phyloP scores from a whole-genome alignment of 2,329 filamentous ascomycete species.

The Fusarium newnesense region DNA sequence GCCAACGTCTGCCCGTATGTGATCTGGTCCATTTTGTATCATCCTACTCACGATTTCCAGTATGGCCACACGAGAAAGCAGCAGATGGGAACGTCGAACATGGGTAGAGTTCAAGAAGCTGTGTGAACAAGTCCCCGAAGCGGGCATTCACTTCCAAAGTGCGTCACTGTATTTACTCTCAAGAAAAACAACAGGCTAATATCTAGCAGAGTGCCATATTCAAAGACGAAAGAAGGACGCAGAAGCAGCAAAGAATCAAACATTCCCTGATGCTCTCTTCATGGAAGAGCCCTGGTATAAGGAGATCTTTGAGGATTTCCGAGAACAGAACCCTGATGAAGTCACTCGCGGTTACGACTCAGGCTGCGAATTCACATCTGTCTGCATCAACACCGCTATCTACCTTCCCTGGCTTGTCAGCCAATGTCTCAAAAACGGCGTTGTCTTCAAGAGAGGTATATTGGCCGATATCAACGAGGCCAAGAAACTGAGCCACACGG shows the following conservation, averaged over 20 bases:
- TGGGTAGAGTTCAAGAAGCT: slow-evolving; percentile 72
- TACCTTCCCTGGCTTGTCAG: slow-evolving; percentile 89
- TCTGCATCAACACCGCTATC: slow-evolving; percentile 90
- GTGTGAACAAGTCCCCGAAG: slow-evolving; percentile 74
- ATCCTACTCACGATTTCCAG: slow-evolving; percentile 43
- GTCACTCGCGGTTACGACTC: slow-evolving; percentile 75
- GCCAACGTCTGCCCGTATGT: slow-evolving; percentile 81
- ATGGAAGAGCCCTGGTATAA: slow-evolving; percentile 78
- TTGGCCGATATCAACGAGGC: slow-evolving; percentile 81
- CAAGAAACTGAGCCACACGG: slow-evolving; percentile 59
- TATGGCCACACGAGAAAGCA: slow-evolving; percentile 56
- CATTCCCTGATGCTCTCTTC: slow-evolving; percentile 71
- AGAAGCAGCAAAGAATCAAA: slow-evolving; percentile 32
- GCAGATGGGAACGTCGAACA: slow-evolving; percentile 70
- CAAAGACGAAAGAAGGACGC: slow-evolving; percentile 72
- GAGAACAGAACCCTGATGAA: slow-evolving; percentile 65
- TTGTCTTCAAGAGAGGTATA: slow-evolving; percentile 70
- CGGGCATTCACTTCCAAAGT: slow-evolving; percentile 84
- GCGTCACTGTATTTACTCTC: slow-evolving; percentile 3
- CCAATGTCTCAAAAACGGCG: slow-evolving; percentile 79
- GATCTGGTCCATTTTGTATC: neutral
- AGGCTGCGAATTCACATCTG: slow-evolving; percentile 80
- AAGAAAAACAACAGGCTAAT: slow-evolving; percentile 4
- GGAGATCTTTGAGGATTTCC: slow-evolving; percentile 76
- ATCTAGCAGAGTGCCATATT: slow-evolving; percentile 56